Percentiles rank a stretch among this genome's conserved stretches.
Evolutionary conservation across 495 filamentous ascomycete species (phyloP).

Genomic region (Hypoxylon lenormandii): DNA sequence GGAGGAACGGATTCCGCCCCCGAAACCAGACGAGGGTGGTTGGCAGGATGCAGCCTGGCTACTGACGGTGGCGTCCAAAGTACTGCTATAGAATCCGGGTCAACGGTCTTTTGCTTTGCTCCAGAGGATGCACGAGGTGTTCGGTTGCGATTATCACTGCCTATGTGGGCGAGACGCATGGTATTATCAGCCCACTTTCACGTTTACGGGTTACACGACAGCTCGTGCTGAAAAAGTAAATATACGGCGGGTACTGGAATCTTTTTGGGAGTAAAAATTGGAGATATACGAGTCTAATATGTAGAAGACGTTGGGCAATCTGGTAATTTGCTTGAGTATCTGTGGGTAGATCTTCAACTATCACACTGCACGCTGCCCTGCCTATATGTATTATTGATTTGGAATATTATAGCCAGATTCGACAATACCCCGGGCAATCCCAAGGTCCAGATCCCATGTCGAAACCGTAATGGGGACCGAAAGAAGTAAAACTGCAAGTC

Average conservation of each 20-base stretch:
- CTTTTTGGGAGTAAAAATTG: slow-evolving; percentile 16
- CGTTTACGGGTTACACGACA: slow-evolving; percentile 41
- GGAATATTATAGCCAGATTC: slow-evolving; percentile 1
- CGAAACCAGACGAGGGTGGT: slow-evolving; percentile 65
- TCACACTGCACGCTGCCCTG: slow-evolving; percentile 1
- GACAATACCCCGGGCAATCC: not conserved
- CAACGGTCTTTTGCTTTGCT: slow-evolving; percentile 9
- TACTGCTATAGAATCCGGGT: slow-evolving; percentile 66
- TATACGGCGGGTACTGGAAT: slow-evolving; percentile 18
- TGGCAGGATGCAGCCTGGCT: slow-evolving; percentile 92
- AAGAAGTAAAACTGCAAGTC: slow-evolving; percentile 1
- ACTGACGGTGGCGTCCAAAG: slow-evolving; percentile 78
- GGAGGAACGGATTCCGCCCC: slow-evolving; percentile 56
- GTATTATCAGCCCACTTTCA: slow-evolving; percentile 30
- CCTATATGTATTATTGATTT: not conserved
- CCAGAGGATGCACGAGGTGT: slow-evolving; percentile 17
- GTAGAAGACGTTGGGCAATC: slow-evolving; percentile 27
- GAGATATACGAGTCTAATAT: slow-evolving; percentile 22
- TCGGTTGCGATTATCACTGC: slow-evolving; percentile 5
- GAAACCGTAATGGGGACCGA: not conserved
- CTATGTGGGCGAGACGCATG: slow-evolving; percentile 20
- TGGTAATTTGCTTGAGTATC: slow-evolving; percentile 10
- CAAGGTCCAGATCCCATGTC: slow-evolving; percentile 1
- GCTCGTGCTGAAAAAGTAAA: slow-evolving; percentile 29
- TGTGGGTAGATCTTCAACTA: slow-evolving; percentile 33